These are phyloP conservation scores for Boletellus deceptivus DNA, from an alignment of 1,284 basidiomycete species.

Conservation along the genomic window DNA sequence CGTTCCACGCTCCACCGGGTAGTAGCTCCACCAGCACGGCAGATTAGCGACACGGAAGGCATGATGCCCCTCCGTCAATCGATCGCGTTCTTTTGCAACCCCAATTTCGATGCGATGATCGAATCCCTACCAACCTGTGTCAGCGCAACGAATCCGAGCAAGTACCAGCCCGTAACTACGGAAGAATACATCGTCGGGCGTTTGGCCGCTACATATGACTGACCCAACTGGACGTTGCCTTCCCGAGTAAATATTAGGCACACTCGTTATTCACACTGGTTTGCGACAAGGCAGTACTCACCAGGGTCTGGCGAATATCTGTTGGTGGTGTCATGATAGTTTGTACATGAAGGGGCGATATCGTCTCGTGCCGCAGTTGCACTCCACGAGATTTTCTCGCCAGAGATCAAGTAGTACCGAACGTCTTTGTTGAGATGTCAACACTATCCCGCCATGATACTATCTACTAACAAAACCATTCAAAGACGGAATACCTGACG, in stretches of 20 bases:
- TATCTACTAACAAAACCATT: background rate
- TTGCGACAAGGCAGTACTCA: conserved; percentile 3
- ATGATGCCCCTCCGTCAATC: conserved; percentile 71
- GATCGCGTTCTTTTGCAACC: conserved; percentile 87
- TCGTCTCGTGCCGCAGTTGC: too few species aligned
- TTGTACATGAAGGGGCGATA: too few species aligned
- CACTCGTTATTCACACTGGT: background rate
- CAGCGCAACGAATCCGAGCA: conserved; percentile 43
- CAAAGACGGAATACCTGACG: background rate
- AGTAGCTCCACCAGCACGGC: conserved; percentile 62
- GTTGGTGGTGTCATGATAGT: too few species aligned
- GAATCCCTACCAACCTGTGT: conserved; percentile 74
- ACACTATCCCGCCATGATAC: too few species aligned
- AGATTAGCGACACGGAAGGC: conserved; percentile 47
- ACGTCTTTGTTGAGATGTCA: too few species aligned
- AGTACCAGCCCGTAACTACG: conserved; percentile 66
- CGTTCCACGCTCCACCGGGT: conserved; percentile 81
- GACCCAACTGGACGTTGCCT: background rate
- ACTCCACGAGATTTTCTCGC: too few species aligned
- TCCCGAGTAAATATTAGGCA: background rate
- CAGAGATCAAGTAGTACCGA: conserved; percentile 12
- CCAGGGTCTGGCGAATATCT: too few species aligned
- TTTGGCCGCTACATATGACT: conserved; percentile 55
- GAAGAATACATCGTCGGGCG: conserved; percentile 78
- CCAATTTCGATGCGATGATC: conserved; percentile 69